Conservation (phyloP, 768 basidiomycete genomes). For the Kwoniella europaea region DNA sequence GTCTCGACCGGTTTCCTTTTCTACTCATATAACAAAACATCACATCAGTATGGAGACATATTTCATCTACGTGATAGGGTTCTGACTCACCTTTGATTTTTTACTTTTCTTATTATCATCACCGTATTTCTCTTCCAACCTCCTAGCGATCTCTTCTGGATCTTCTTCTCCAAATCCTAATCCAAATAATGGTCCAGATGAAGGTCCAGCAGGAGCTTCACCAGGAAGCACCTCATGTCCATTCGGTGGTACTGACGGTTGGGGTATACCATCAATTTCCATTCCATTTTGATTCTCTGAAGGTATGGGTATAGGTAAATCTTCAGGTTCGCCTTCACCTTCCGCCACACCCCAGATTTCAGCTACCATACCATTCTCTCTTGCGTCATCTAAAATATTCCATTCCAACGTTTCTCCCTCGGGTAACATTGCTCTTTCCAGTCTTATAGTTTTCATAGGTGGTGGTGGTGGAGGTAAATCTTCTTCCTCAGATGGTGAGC, state of each 20-base stretch:
- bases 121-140: slow-evolving; percentile 48
- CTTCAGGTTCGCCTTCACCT: slow-evolving; percentile 12
- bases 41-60: background rate
- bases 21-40: background rate
- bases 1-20: slow-evolving; percentile 62
- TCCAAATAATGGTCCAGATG: slow-evolving; percentile 13
- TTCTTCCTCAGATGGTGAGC: slow-evolving; percentile 38
- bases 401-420: slow-evolving; percentile 41
- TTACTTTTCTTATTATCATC: slow-evolving; percentile 36
- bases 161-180: slow-evolving; percentile 31
- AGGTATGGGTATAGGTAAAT: too few species aligned
- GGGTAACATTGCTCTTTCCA: slow-evolving; percentile 27
- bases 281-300: slow-evolving; percentile 10
- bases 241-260: background rate
- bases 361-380: slow-evolving; percentile 40
- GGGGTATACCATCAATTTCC: slow-evolving; percentile 3
- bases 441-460: slow-evolving; percentile 50
- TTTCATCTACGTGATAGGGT: background rate
- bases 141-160: slow-evolving; percentile 43
- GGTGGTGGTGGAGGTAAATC: slow-evolving; percentile 49
- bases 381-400: slow-evolving; percentile 47
- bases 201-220: slow-evolving; percentile 19
- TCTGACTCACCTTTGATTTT: slow-evolving; percentile 31
- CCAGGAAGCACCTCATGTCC: slow-evolving; percentile 7
- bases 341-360: slow-evolving; percentile 35